Base-by-base conservation (phyloP, 352 stramenopile species). In the Pythium phragmitis region DNA sequence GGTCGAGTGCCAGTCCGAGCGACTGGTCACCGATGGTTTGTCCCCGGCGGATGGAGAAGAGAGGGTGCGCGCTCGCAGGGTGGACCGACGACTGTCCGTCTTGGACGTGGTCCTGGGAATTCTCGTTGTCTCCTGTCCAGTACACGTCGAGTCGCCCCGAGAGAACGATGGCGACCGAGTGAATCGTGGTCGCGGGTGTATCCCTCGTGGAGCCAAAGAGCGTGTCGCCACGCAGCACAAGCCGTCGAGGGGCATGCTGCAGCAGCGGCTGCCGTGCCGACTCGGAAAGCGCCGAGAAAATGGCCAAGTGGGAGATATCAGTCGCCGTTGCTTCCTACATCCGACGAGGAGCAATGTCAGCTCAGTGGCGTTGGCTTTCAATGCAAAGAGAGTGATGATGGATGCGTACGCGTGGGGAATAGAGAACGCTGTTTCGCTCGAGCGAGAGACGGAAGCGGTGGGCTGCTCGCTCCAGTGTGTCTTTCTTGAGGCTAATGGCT, bases 21-120 rank as follows among this genome's bases (percentile, higher is more conserved):
- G 70, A 74, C 63, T 89, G 80, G 50, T 88, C 78, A 7, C 80
- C 80, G 23, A 88, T 75, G 0, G 73, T 74, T 33, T 87, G 80
- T 3, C 76, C 80, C 28, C 73, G 60, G 4, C 60, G 56, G 5
- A 89, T 57, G 0, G 68, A 71, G 5, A 54, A 73, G 0, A 88
- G 19, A 7, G 66, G 59, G 2, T 60, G 34, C 7, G 34, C 58
- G 47, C 19, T 33, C 6, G n/a, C 19, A 3, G 41, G 7, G 5
- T 16, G 12, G 34, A 21, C 6, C 12, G 42, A 48, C 0, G 28
- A 16, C 42, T 54, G 11, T 26, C 4, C 28, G 7, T 39, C 23
- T 16, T 34, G 34, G 16, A n/a, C 1, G 39, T 23, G 6, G 21
- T 3, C 17, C 13, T 6, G 26, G 4, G 23, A 28, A 9, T 23